Conservation (phyloP, 306 rosid genomes). For the cucumber (Cucumis sativus) region DNA sequence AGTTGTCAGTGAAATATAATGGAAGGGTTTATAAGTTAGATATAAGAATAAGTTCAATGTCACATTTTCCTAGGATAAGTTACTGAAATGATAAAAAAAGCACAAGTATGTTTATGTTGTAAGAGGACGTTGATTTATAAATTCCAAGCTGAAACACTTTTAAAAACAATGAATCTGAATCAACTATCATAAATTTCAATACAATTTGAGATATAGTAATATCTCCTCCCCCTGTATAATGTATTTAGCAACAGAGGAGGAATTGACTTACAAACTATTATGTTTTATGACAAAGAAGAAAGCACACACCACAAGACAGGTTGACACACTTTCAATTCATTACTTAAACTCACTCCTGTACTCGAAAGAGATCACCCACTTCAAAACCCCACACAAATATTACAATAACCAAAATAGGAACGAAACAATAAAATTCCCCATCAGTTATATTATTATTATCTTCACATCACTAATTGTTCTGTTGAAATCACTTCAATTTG, state of each 20-base stretch:
- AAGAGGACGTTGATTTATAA: not conserved
- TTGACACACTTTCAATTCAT: not conserved
- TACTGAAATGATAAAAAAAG: no score
- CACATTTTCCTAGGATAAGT: no score
- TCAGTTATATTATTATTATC: no score
- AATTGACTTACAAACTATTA: not conserved
- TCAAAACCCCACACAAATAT: not conserved
- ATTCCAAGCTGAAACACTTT: not conserved
- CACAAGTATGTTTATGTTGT: no score
- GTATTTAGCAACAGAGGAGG: not conserved
- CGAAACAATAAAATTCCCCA: not conserved
- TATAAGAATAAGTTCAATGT: no score
- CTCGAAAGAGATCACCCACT: slow-evolving; percentile 1
- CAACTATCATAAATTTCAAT: not conserved
- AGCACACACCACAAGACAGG: not conserved
- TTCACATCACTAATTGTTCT: slow-evolving; percentile 2
- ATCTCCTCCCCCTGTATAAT: not conserved
- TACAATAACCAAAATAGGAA: not conserved
- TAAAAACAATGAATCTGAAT: not conserved
- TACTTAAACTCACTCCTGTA: not conserved
- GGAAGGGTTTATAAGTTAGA: no score
- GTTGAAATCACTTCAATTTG: slow-evolving; percentile 4
- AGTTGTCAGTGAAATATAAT: no score
- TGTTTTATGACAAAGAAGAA: slow-evolving; percentile 5
- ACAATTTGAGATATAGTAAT: not conserved